A percentile compares a stretch with the other conserved stretches of the same genome.
phyloP scores from a whole-genome alignment of 805 yeast genomes.

The Saccharomycopsis fodiens region DNA sequence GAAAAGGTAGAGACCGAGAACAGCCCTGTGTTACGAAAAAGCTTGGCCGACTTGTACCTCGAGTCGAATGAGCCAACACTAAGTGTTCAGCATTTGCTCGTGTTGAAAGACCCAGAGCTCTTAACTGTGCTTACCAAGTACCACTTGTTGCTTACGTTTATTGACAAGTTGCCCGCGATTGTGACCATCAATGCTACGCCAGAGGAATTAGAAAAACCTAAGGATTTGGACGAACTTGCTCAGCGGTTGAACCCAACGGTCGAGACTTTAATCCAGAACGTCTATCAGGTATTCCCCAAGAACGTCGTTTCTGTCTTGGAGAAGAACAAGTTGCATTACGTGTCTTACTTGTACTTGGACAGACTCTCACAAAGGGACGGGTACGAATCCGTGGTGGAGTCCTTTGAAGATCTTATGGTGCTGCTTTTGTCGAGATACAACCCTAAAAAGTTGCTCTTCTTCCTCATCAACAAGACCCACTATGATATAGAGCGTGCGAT shows the following conservation, averaged over 20 bases:
- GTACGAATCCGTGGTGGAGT: slow-evolving; percentile 23
- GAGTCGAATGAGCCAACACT: slow-evolving; percentile 47
- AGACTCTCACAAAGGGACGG: slow-evolving; percentile 45
- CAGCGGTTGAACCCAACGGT: slow-evolving; percentile 38
- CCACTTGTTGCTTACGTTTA: slow-evolving; percentile 51
- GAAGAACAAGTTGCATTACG: slow-evolving; percentile 32
- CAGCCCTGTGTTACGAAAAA: slow-evolving; percentile 31
- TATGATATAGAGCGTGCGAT: slow-evolving; percentile 68
- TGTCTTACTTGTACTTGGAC: slow-evolving; percentile 62
- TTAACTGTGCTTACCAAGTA: slow-evolving; percentile 52
- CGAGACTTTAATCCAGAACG: slow-evolving; percentile 48
- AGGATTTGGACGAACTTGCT: slow-evolving; percentile 31
- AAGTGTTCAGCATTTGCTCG: slow-evolving; percentile 60
- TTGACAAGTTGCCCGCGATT: slow-evolving; percentile 44
- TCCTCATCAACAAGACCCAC: slow-evolving; percentile 49
- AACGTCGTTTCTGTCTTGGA: slow-evolving; percentile 42
- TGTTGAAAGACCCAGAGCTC: slow-evolving; percentile 44
- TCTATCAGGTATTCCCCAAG: slow-evolving; percentile 57
- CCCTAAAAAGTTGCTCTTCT: slow-evolving; percentile 41
- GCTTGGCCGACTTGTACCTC: slow-evolving; percentile 47
- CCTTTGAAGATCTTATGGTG: slow-evolving; percentile 63
- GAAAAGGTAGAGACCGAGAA: slow-evolving; percentile 32
- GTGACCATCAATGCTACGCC: slow-evolving; percentile 35
- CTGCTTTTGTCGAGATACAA: slow-evolving; percentile 32
- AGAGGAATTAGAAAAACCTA: slow-evolving; percentile 31